phyloP scores from a whole-genome alignment of 257 asterid genomes.

The Eucommia ulmoides region DNA sequence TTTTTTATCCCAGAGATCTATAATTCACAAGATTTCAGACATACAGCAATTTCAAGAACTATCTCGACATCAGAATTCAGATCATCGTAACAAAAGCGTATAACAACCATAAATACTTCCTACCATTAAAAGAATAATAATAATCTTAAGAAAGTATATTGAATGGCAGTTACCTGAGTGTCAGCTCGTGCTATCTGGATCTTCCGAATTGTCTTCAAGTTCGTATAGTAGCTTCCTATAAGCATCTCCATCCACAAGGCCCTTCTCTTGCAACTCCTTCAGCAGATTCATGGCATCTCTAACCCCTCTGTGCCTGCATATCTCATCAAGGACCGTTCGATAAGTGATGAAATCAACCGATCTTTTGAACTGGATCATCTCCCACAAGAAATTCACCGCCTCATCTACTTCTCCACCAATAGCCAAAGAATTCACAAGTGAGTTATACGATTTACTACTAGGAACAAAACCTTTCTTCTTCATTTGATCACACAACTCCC shows the following conservation, averaged over 20 bases:
- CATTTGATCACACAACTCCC: slow-evolving; percentile 62
- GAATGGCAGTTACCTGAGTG: no score
- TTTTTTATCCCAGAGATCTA: no score
- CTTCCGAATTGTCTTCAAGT: slow-evolving; percentile 31
- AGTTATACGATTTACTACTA: slow-evolving; percentile 74
- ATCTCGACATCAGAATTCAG: no score
- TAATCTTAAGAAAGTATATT: no score
- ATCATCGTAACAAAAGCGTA: no score
- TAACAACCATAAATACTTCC: no score
- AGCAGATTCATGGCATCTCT: slow-evolving; percentile 42
- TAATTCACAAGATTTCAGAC: no score
- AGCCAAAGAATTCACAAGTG: slow-evolving; percentile 71
- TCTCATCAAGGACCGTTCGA: slow-evolving; percentile 60
- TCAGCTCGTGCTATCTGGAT: slow-evolving; percentile 4
- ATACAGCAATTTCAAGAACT: no score
- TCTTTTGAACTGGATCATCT: slow-evolving; percentile 51
- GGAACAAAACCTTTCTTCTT: slow-evolving; percentile 62
- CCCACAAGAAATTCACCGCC: slow-evolving; percentile 73
- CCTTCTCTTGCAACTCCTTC: slow-evolving; percentile 48
- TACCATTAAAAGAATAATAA: no score
- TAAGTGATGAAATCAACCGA: slow-evolving; percentile 59
- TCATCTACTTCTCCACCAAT: slow-evolving; percentile 69
- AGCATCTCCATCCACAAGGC: slow-evolving; percentile 29
- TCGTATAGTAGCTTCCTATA: slow-evolving; percentile 41
- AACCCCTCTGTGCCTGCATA: slow-evolving; percentile 36